Evolutionary conservation across 2,329 filamentous ascomycete species (phyloP), one percentile per base, ranked within the genome.

Genomic region (Phaeosphaeria sp.): DNA sequence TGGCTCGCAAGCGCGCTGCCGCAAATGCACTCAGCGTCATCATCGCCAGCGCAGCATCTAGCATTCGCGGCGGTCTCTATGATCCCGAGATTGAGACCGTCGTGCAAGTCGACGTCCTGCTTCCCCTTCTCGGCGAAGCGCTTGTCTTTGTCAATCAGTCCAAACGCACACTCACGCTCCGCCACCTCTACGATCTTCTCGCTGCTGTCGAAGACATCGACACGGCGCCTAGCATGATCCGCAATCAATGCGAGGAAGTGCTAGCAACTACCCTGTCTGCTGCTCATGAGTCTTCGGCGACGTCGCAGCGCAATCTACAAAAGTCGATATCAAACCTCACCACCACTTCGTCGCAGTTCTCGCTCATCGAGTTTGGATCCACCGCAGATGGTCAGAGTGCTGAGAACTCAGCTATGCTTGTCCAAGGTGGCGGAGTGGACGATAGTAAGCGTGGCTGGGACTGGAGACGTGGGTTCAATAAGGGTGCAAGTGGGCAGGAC

Each of bases 41-140:
- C 57, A 90, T 97, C 66, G 87, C 89, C 53, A 95, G 91, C 72
- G 90, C 94, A 1, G 90, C 91, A 56, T 93, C 97, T 75, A 94
- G 92, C 72, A 96, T 98, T 67, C 90, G 91, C 56, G 94, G 94
- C 54, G 94, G 94, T 1, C 82, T 97, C 1, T 96, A 93, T 74
- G 93, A 98, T 72, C 87, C 89, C 22, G 85, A 87, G 18, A 86
- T 91, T 13, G 90, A 93, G 70, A 89, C 91, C 0, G 92, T 96
- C 6, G 90, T 97, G 18, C 91, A 91, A 67, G 91, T 96, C 61
- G 94, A 98, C 68, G 93, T 93, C 52, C 79, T 98, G 21, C 82
- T 97, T 9, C 88, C 90, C 2, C 82, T 98, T 15, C 84, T 98
- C 1, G 93, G 92, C 51, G 94, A 98, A 78, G 88, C 89, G 0